A percentile compares a stretch with the other conserved stretches of the same genome.
These are phyloP conservation scores for Boechera divaricarpa DNA, from an alignment of 345 rosid species.

Conservation along the genomic window DNA sequence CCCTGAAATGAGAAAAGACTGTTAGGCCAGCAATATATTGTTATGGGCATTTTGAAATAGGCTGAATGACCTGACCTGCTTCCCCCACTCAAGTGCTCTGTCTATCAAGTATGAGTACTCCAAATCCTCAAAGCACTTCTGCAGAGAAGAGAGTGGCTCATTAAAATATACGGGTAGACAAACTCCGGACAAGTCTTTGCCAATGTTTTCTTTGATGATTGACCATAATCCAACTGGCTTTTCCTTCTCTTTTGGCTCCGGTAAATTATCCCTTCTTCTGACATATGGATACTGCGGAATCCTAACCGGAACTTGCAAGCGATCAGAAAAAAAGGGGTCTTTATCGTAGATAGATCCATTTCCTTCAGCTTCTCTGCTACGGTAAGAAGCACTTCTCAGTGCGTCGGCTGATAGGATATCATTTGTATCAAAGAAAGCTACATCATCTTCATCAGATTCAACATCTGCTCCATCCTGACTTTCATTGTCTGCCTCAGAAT, in stretches of 20 bases:
- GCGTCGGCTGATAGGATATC: conserved; percentile 88
- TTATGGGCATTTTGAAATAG: not conserved
- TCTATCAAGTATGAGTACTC: conserved; percentile 94
- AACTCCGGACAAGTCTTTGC: conserved; percentile 98
- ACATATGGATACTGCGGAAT: conserved; percentile 74
- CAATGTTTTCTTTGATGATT: conserved; percentile 95
- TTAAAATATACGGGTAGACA: conserved; percentile 98
- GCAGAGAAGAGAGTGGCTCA: conserved; percentile 96
- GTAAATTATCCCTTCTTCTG: conserved; percentile 86
- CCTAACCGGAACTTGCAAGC: conserved; percentile 58
- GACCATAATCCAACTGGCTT: conserved; percentile 98
- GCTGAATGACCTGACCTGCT: conserved; percentile 75
- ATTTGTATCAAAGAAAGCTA: conserved; percentile 77
- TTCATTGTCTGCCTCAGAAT: conserved; percentile 87
- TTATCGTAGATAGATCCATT: conserved; percentile 61
- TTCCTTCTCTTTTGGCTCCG: conserved; percentile 97
- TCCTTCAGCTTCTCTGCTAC: conserved; percentile 74
- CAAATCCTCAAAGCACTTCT: conserved; percentile 99
- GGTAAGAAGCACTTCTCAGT: conserved; percentile 87
- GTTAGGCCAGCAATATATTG: not conserved
- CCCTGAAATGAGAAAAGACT: conserved; percentile 64
- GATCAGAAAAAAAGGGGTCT: conserved; percentile 68
- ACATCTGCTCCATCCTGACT: conserved; percentile 90
- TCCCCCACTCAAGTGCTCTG: conserved; percentile 92
- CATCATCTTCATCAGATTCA: conserved; percentile 94